A percentile compares a stretch with the other conserved stretches of the same genome.
These are phyloP conservation scores for Miscanthus lutarioriparius DNA, from an alignment of 176 grass and related monocot genomes.

Conservation along the genomic window DNA sequence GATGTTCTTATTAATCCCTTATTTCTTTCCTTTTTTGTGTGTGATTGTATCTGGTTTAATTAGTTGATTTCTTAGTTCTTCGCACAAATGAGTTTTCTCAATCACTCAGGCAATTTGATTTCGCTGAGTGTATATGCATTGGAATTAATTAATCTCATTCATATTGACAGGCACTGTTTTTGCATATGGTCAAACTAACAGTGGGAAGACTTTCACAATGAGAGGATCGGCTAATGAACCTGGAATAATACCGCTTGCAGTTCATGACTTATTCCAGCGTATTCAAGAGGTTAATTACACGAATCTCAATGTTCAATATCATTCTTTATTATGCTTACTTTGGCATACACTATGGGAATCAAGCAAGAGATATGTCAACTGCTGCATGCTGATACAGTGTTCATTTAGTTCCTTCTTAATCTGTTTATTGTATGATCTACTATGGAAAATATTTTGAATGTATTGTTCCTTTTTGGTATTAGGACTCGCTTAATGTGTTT, in stretches of 20 bases:
- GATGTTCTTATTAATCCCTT: too few species aligned
- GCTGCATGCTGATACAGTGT: background rate
- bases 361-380: background rate
- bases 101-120: background rate
- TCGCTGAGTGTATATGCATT: background rate
- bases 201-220: conserved; percentile 96
- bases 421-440: background rate
- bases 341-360: conserved; percentile 1
- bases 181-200: conserved; percentile 97
- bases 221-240: conserved; percentile 67
- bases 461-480: conserved; percentile 1
- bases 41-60: too few species aligned
- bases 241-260: conserved; percentile 85
- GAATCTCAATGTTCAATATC: background rate
- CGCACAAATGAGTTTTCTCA: background rate
- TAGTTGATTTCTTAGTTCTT: background rate
- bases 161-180: conserved; percentile 76
- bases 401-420: conserved; percentile 5
- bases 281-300: conserved; percentile 62
- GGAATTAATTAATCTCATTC: conserved; percentile 5
- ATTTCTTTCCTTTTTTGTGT: too few species aligned
- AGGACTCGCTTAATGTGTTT: background rate
- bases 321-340: conserved; percentile 16
- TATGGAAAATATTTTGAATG: conserved; percentile 10
- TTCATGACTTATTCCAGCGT: conserved; percentile 70